phyloP scores from a whole-genome alignment of 2,329 filamentous ascomycete species.

The Diaporthe sp. region DNA sequence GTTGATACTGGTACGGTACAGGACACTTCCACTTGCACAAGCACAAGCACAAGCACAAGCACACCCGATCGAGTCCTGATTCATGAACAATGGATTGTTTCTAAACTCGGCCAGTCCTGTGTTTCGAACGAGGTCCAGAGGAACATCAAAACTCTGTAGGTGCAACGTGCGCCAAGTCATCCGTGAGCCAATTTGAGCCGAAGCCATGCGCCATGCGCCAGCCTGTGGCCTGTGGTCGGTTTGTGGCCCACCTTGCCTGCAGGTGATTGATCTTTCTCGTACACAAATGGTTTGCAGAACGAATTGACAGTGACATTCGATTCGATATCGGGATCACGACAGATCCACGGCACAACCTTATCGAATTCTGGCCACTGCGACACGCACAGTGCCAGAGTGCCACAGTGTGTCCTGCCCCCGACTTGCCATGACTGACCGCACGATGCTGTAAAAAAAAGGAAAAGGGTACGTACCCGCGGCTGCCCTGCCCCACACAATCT shows the following conservation, averaged over 20 bases:
- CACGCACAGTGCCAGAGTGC: background rate
- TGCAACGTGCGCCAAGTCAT: background rate
- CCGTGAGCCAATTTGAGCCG: background rate
- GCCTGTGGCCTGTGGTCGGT: background rate
- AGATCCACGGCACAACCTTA: conserved; percentile 8
- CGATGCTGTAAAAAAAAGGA: background rate
- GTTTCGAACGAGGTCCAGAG: background rate
- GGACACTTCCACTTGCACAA: background rate
- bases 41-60: background rate
- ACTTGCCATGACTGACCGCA: background rate
- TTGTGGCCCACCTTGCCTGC: background rate
- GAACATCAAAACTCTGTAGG: background rate
- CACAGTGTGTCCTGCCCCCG: background rate
- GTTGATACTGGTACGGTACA: background rate
- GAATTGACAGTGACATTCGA: background rate
- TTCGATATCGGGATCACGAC: background rate
- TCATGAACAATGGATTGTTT: conserved; percentile 22
- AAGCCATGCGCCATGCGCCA: background rate
- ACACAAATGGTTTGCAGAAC: conserved; percentile 11
- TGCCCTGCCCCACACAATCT: conserved; percentile 29
- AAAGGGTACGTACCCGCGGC: background rate
- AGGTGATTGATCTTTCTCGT: conserved; percentile 10
- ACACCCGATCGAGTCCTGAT: background rate
- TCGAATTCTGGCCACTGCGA: conserved; percentile 5
- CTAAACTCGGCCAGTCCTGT: conserved; percentile 18